Conservation (phyloP, 1,284 basidiomycete species). For the Schizophyllum amplum region DNA sequence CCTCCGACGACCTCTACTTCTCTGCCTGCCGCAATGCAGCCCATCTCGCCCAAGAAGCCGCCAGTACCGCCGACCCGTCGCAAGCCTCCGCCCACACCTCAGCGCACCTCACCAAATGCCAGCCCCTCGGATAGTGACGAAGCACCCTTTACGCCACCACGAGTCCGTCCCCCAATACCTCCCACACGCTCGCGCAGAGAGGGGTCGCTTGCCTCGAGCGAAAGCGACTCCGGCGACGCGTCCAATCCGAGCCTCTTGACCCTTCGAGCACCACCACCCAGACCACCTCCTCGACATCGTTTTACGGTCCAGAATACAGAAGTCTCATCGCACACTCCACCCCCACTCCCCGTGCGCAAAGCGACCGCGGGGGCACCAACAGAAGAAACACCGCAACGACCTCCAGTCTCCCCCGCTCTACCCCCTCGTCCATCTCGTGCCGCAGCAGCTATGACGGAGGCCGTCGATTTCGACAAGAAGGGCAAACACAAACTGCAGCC, state of each 20-base stretch:
- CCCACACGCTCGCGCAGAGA: constrained; percentile 15
- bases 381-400: constrained; percentile 2
- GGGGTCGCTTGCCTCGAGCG: constrained; percentile 23
- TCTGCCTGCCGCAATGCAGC: constrained; percentile 8
- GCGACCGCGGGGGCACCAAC: not conserved
- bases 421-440: not conserved
- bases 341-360: constrained; percentile 10
- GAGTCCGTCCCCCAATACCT: constrained; percentile 15
- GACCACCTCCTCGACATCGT: constrained; percentile 21
- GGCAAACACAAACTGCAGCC: constrained; percentile 38
- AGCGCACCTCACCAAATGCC: constrained; percentile 4
- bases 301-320: not conserved
- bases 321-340: constrained; percentile 4
- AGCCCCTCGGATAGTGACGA: not conserved
- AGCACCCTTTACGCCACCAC: constrained; percentile 9
- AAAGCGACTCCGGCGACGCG: constrained; percentile 15
- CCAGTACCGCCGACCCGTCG: constrained; percentile 11
- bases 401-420: constrained; percentile 5
- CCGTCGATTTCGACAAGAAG: not conserved
- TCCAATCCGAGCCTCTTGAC: constrained; percentile 1
- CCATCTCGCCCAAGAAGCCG: constrained; percentile 3
- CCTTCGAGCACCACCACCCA: constrained; percentile 19
- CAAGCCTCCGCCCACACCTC: constrained; percentile 11
- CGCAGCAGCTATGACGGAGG: not conserved
- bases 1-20: not conserved